A percentile compares a stretch with the other conserved stretches of the same genome.
Conservation (phyloP, 1,139 yeast species). For the Fermentozyma sake region DNA sequence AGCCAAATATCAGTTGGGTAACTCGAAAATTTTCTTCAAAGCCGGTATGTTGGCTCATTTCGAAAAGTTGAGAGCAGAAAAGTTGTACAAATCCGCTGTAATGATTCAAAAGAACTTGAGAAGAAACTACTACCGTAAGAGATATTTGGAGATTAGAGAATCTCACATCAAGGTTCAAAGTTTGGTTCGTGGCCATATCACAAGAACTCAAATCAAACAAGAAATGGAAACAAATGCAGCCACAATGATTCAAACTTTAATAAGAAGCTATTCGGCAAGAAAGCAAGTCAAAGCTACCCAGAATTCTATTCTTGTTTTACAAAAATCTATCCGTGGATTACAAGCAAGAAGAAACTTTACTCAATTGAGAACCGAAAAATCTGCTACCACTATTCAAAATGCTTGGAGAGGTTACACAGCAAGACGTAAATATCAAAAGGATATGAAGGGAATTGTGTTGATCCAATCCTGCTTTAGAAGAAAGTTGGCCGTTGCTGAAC, state of each 20-base stretch:
- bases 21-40: conserved; percentile 89
- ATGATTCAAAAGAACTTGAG: conserved; percentile 84
- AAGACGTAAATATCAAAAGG: conserved; percentile 39
- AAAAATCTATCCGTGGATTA: conserved; percentile 65
- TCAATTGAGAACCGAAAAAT: conserved; percentile 48
- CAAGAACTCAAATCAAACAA: conserved; percentile 53
- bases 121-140: conserved; percentile 58
- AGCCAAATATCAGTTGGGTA: conserved; percentile 77
- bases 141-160: conserved; percentile 50
- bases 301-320: conserved; percentile 54
- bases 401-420: conserved; percentile 56
- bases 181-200: conserved; percentile 56
- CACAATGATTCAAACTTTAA: conserved; percentile 61
- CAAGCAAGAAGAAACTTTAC: conserved; percentile 49
- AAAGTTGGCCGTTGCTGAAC: conserved; percentile 63
- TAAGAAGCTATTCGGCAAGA: conserved; percentile 64
- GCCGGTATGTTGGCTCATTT: conserved; percentile 94
- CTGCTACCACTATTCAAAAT: conserved; percentile 71
- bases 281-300: conserved; percentile 39
- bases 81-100: conserved; percentile 72
- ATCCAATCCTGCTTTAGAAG: conserved; percentile 81
- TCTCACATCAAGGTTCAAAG: conserved; percentile 61
- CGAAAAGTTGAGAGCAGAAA: conserved; percentile 80
- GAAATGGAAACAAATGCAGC: conserved; percentile 67
- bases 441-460: conserved; percentile 53